These are phyloP conservation scores for Apiospora rasikravindrae DNA, from an alignment of 2,329 filamentous ascomycete species.

Conservation along the genomic window DNA sequence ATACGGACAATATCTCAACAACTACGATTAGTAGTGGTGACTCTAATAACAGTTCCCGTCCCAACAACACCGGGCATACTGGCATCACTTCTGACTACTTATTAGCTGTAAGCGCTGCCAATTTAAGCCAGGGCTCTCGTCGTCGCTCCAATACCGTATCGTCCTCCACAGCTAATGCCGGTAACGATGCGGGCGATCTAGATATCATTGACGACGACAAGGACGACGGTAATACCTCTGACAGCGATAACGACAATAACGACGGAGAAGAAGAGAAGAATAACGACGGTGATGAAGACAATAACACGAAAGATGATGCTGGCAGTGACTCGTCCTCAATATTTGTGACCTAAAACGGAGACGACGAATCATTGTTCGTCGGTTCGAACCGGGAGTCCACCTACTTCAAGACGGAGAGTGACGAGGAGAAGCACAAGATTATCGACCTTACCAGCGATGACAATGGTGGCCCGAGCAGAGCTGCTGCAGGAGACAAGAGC, in stretches of 20 bases:
- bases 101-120: neutral
- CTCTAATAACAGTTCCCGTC: neutral
- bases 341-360: neutral
- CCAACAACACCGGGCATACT: neutral
- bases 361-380: neutral
- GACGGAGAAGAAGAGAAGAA: too few species aligned
- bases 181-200: neutral
- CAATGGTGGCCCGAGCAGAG: neutral
- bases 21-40: neutral
- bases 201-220: neutral
- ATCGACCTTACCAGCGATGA: slow-evolving; percentile 19
- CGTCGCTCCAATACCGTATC: neutral
- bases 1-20: neutral
- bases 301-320: too few species aligned
- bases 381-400: neutral
- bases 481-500: neutral
- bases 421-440: slow-evolving; percentile 2
- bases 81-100: neutral
- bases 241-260: too few species aligned
- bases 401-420: neutral
- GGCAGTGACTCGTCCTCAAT: neutral
- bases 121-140: neutral
- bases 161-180: neutral
- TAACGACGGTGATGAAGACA: too few species aligned
- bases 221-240: too few species aligned